Evolutionary conservation across 305 asterid species (phyloP).

Genomic region (Solanum hybrid): DNA sequence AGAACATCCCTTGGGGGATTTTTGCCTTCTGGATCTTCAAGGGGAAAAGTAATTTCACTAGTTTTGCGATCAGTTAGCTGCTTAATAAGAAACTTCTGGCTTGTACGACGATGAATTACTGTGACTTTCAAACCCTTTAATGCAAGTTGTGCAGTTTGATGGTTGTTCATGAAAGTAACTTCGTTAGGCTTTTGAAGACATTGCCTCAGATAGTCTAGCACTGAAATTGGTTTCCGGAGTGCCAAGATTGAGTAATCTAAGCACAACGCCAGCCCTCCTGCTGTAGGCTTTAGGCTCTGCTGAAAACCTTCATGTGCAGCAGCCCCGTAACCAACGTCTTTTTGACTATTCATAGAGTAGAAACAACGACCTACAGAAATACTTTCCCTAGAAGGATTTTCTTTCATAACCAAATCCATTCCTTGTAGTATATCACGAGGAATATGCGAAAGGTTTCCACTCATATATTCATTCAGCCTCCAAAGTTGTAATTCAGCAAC

Average conservation of each 20-base stretch:
- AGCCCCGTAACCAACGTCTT: constrained; percentile 38
- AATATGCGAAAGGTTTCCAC: constrained; percentile 16
- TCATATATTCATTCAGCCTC: constrained; percentile 40
- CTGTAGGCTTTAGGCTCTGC: constrained; percentile 47
- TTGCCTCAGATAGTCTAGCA: constrained; percentile 35
- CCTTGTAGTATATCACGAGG: constrained; percentile 65
- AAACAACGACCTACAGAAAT: constrained; percentile 30
- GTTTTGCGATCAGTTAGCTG: neutral
- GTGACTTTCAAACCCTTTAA: constrained; percentile 33
- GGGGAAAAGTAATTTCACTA: neutral
- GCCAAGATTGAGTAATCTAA: constrained; percentile 46
- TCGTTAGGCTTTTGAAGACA: constrained; percentile 19
- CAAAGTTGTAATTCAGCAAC: constrained; percentile 34
- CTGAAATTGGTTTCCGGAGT: constrained; percentile 41
- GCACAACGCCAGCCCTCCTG: constrained; percentile 53
- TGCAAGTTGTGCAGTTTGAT: constrained; percentile 13
- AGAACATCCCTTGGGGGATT: neutral
- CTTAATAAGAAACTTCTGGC: neutral
- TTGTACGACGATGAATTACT: constrained; percentile 11
- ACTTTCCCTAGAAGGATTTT: constrained; percentile 41
- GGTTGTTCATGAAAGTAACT: constrained; percentile 4
- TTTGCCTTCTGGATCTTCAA: constrained; percentile 5
- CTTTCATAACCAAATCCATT: constrained; percentile 64
- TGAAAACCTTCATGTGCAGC: constrained; percentile 55
- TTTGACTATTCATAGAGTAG: constrained; percentile 21